Base-by-base conservation (phyloP, 208 protist genomes). In the Crithidia acanthocephali region DNA sequence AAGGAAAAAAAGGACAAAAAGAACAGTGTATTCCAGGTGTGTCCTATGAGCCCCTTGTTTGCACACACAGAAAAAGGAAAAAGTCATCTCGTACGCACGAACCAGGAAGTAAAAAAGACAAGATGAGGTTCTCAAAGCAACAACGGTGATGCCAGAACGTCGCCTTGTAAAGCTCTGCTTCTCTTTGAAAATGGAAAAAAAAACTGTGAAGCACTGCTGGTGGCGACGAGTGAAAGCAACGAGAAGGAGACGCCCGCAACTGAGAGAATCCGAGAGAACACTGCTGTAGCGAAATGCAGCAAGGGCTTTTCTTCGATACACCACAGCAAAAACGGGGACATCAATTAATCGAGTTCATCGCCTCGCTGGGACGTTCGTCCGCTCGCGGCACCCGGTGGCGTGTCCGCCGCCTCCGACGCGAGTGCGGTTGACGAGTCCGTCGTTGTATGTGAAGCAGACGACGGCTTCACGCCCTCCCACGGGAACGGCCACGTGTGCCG, bases 401-500 rank as follows among this genome's bases (percentile, higher is more conserved):
- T 77, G 30, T 77, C 64, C 0, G 48, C 30, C 15, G 47, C 64
- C 37, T 77, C 72, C 57, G 72, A 72, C 28, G 42, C 57, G 64
- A 77, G 52, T 23, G 72, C 72, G 11, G 72, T 72, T 1, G 64
- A 77, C 11, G 64, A 77, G 48, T 61, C 62, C 22, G 72, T 70
- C n/a, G 72, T 77, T 48, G 61, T 74, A 28, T 61, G 63, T 5
- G 52, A 57, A 23, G 16, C 60, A 25, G 70, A 33, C 8, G 48
- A 13, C 15, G 32, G 27, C 23, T 61, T 58, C 22, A 69, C 42
- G 25, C 53, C 68, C 15, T 81, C 58, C 57, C 84, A 57, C 1
- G 42, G 70, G 27, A 88, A 87, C 5, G 87, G 87, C 84, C 86
- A 93, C 50, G 91, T 94, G 72, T 92, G 76, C 4, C 76, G 79